phyloP scores from a whole-genome alignment of 176 grass and related monocot genomes.

The Pharus latifolius region DNA sequence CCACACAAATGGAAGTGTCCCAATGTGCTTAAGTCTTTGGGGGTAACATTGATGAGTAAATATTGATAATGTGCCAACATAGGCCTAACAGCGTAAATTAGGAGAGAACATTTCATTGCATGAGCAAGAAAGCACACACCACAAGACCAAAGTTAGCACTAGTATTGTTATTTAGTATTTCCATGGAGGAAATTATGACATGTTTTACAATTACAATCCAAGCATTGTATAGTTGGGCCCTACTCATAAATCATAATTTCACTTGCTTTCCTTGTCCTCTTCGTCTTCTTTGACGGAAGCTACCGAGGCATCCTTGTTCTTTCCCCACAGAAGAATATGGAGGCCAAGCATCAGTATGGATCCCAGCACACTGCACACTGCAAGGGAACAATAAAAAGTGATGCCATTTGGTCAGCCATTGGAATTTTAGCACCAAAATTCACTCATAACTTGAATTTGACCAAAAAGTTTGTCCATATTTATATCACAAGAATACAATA shows the following conservation, averaged over 20 bases:
- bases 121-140: neutral
- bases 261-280: conserved; percentile 51
- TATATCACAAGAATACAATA: neutral
- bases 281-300: conserved; percentile 21
- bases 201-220: neutral
- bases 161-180: neutral
- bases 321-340: conserved; percentile 88
- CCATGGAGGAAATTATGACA: neutral
- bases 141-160: neutral
- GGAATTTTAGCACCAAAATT: neutral
- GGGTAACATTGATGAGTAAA: neutral
- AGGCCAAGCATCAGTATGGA: conserved; percentile 62
- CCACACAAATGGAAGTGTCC: too few species aligned
- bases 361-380: conserved; percentile 76
- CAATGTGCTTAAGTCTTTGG: neutral
- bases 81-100: neutral
- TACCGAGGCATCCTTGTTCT: conserved; percentile 48
- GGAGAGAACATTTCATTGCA: neutral
- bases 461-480: neutral
- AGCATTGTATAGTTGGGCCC: neutral
- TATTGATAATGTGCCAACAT: neutral
- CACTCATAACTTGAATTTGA: neutral
- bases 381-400: conserved; percentile 23
- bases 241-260: conserved; percentile 26
- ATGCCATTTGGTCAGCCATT: conserved; percentile 18